Percentiles rank a stretch among this genome's conserved stretches.
Evolutionary conservation across 208 protist species (phyloP).

Genomic region (Acanthamoeba pearcei): DNA sequence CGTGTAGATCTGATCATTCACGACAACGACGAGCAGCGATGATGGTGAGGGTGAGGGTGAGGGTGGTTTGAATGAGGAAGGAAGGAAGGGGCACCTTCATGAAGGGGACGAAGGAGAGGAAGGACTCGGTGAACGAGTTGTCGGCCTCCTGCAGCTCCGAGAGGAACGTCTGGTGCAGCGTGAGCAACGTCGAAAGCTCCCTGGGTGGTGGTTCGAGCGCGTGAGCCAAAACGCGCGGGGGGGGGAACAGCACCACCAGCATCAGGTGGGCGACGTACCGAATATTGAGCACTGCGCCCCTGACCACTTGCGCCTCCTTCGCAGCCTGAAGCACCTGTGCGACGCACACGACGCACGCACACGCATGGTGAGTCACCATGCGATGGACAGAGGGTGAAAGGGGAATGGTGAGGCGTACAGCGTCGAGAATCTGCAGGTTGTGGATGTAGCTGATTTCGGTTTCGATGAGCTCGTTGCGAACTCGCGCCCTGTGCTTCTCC

Average conservation of each 20-base stretch:
- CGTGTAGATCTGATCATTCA: not conserved
- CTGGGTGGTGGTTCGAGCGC: not conserved
- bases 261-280: not conserved
- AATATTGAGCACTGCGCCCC: not conserved
- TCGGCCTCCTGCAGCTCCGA: conserved; percentile 46
- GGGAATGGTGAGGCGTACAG: not conserved
- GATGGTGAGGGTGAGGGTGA: not conserved
- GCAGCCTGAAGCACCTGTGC: conserved; percentile 12
- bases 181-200: conserved; percentile 42
- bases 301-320: conserved; percentile 6
- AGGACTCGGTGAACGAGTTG: conserved; percentile 4
- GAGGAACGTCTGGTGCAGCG: conserved; percentile 52
- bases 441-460: conserved; percentile 69
- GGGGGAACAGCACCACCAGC: not conserved
- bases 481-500: conserved; percentile 4
- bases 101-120: conserved; percentile 30
- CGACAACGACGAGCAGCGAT: not conserved
- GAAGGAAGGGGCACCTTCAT: conserved; percentile 20
- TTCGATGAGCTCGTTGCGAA: conserved; percentile 60
- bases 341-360: not conserved
- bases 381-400: not conserved
- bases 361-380: not conserved
- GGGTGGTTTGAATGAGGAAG: not conserved
- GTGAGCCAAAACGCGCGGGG: not conserved
- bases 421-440: conserved; percentile 68